Evolutionary conservation across 1,284 basidiomycete species (phyloP).

Genomic region (Tilletia walkeri): DNA sequence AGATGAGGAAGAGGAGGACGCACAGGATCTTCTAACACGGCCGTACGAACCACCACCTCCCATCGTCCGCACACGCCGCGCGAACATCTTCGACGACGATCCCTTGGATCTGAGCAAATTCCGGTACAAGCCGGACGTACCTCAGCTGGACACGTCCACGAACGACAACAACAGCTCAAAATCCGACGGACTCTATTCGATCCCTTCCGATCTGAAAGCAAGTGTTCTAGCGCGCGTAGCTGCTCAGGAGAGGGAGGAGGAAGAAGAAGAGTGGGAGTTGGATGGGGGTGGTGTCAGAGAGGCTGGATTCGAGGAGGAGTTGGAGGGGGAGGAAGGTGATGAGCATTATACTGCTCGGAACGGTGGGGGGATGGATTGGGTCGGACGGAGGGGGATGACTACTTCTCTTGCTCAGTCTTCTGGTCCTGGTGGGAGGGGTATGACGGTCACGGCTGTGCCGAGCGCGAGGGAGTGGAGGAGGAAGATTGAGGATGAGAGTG

Average conservation of each 20-base stretch:
- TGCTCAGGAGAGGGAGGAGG: slow-evolving; percentile 22
- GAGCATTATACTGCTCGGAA: background rate
- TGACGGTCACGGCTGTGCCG: background rate
- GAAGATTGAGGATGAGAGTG: slow-evolving; percentile 15
- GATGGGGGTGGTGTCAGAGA: slow-evolving; percentile 17
- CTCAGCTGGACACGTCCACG: slow-evolving; percentile 19
- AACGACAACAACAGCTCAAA: slow-evolving; percentile 25
- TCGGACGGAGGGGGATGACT: slow-evolving; percentile 1
- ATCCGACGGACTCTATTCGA: slow-evolving; percentile 5
- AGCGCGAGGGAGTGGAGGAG: slow-evolving; percentile 7
- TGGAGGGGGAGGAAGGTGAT: slow-evolving; percentile 23
- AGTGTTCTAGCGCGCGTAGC: slow-evolving; percentile 36
- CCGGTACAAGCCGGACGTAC: background rate
- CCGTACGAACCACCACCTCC: background rate
- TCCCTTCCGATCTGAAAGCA: slow-evolving; percentile 34
- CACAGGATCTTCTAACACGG: background rate
- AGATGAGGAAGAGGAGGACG: background rate
- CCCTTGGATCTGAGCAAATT: slow-evolving; percentile 13
- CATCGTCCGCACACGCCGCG: slow-evolving; percentile 21
- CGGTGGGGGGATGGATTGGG: slow-evolving; percentile 10
- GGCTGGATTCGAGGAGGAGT: slow-evolving; percentile 37
- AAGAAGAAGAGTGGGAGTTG: slow-evolving; percentile 32
- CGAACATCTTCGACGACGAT: slow-evolving; percentile 33
- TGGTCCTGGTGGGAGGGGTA: background rate
- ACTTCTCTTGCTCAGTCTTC: background rate